Evolutionary conservation across 2,329 filamentous ascomycete species (phyloP), one percentile per base, ranked within the genome.

Genomic region (Sporothrix humicola): DNA sequence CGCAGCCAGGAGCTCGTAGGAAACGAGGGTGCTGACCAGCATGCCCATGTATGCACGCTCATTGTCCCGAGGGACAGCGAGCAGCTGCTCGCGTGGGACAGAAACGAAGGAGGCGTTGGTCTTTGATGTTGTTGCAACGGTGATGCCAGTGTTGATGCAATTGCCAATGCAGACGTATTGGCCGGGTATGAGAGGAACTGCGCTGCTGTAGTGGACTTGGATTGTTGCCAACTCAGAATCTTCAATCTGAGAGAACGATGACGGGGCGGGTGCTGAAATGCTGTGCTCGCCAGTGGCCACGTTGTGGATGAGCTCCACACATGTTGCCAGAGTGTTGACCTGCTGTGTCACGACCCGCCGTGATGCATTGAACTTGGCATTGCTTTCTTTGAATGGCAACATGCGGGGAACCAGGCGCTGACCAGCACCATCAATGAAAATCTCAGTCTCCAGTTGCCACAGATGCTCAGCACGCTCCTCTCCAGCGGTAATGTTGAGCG

Each of bases 201-300:
- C 77, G 0, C 80, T 81, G 77, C 83, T 84, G 77, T 82, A 84
- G 23, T 81, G 76, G 0, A 83, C 81, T 82, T 77, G 50, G 2
- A 72, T n/a, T 20, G 31, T 20, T 31, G 20, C 6, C 5, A 2
- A n/a, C 12, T 4, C 12, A 1, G 6, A 1, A 26, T 23, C 20
- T 17, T 26, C 10, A 7, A 6, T 8, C 12, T 48, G 42, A n/a
- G 9, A 23, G 12, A 3, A 4, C 15, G 5, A 23, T 26, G 61
- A 37, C 9, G 7, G 8, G 23, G 2, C 9, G 46, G 31, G 37
- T 4, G 3, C 42, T 37, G 65, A 46, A 68, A 37, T 13, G 12
- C 2, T 10, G 63, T 61, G 44, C 15, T 15, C 7, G 20, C 9
- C 9, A 10, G 17, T 61, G 1, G 13, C 9, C 8, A 2, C 23